phyloP scores from a whole-genome alignment of 352 stramenopile species.

The Phytophthora hybrid region DNA sequence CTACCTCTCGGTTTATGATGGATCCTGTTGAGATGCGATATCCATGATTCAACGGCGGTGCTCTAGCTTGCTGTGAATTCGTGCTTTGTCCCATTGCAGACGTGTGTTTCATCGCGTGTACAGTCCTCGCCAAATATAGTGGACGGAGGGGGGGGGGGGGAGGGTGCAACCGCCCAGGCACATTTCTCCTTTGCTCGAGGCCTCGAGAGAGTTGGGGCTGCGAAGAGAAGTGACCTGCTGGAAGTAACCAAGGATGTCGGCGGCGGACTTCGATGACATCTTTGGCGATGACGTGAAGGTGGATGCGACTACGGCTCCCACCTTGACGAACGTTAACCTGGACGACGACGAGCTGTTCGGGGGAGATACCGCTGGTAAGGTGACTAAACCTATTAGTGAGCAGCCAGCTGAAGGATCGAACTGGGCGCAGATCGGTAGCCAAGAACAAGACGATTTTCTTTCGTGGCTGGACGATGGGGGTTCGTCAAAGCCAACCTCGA shows the following conservation, averaged over 20 bases:
- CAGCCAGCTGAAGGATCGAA: constrained; percentile 26
- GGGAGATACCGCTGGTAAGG: constrained; percentile 11
- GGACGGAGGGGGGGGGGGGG: neutral
- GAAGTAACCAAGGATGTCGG: constrained; percentile 27
- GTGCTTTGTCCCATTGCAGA: neutral
- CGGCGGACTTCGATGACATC: constrained; percentile 83
- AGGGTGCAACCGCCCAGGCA: neutral
- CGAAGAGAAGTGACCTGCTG: neutral
- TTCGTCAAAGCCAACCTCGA: constrained; percentile 5
- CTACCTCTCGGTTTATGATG: neutral
- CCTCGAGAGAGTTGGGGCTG: neutral
- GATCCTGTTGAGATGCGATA: neutral
- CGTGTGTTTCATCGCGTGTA: neutral
- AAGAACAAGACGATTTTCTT: constrained; percentile 74
- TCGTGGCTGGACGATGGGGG: constrained; percentile 80
- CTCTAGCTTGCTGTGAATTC: neutral
- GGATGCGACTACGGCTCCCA: constrained; percentile 55
- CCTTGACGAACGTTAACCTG: constrained; percentile 50
- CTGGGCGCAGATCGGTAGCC: constrained; percentile 44
- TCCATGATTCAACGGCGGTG: neutral
- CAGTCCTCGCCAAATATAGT: neutral
- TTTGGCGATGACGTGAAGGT: constrained; percentile 83
- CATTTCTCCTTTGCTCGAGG: neutral
- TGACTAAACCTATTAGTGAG: constrained; percentile 18
- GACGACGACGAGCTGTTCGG: constrained; percentile 59